Percentiles rank a stretch among this genome's conserved stretches.
Conservation (phyloP, 1,284 basidiomycete species). For the Ceratobasidium sp. region DNA sequence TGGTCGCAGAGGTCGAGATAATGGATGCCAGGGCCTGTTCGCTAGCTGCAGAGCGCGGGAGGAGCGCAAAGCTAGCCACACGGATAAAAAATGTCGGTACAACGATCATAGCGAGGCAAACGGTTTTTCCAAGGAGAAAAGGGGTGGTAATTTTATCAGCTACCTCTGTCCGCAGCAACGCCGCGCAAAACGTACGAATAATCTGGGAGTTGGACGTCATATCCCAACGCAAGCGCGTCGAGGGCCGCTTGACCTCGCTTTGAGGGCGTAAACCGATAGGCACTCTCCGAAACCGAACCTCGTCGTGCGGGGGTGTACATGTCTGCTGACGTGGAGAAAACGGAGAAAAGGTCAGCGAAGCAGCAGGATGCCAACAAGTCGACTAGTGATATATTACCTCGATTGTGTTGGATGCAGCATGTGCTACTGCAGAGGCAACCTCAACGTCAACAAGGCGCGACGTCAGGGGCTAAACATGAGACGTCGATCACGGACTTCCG, state of each 20-base stretch:
- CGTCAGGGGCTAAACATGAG: slow-evolving; percentile 29
- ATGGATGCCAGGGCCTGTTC: slow-evolving; percentile 40
- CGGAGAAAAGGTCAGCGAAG: not conserved
- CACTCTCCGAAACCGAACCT: slow-evolving; percentile 22
- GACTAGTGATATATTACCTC: not conserved
- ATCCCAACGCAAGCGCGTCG: slow-evolving; percentile 39
- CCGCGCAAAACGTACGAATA: slow-evolving; percentile 37
- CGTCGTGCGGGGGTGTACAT: slow-evolving; percentile 40
- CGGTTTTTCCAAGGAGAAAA: slow-evolving; percentile 2
- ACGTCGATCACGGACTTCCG: slow-evolving; percentile 22
- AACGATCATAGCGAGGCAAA: not conserved
- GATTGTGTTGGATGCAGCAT: not conserved
- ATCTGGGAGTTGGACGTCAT: slow-evolving; percentile 42
- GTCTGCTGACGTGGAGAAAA: slow-evolving; percentile 24
- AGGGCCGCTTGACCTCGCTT: slow-evolving; percentile 40
- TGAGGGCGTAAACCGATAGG: slow-evolving; percentile 28
- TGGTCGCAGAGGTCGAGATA: not conserved
- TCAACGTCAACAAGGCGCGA: slow-evolving; percentile 17
- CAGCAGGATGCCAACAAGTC: not conserved
- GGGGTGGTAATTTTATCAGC: not conserved
- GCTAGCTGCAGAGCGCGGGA: slow-evolving; percentile 30
- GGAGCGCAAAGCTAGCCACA: slow-evolving; percentile 31
- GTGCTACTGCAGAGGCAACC: not conserved
- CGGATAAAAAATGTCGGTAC: not conserved
- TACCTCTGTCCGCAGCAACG: not conserved